Base-by-base conservation (phyloP, 805 yeast genomes). In the Candida silvatica region DNA sequence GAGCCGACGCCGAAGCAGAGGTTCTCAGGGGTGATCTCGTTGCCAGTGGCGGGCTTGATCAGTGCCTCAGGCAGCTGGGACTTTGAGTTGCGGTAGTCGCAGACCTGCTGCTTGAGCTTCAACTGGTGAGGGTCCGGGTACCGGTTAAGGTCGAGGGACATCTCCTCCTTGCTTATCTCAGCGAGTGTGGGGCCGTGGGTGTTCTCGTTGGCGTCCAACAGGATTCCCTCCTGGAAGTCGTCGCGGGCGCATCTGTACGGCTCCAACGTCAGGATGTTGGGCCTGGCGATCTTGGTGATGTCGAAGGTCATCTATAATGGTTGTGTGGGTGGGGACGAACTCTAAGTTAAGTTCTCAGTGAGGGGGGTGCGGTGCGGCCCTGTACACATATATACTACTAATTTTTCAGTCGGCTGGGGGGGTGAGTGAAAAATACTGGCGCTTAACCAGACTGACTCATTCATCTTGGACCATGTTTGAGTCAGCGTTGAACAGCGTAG, bases 161-260 rank as follows among this genome's bases (percentile, higher is more conserved):
- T 39, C 41, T 81, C 90, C 2, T 57, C 58, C 1, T 46, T 44
- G 3, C 67, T 55, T 17, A 75, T 44, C 5, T 59, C 56, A 2
- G 61, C 38, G 12, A 86, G 58, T 2, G 94, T 75, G 4, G 96
- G 90, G 0, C 97, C 98, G 52, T 80, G 82, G 2, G 97, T 80
- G 55, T 92, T 92, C 59, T 92, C 98, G 51, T 92, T 92, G 37
- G 98, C 98, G 58, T 92, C 98, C 35, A 92, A 65, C 17, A 92
- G 66, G 29, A 92, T 67, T 20, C 98, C 98, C 25, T 71, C 86
- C 39, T 74, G 81, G 67, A 79, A 90, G 53, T 90, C 97, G 52
- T 92, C 98, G 60, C 98, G 68, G 4, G 98, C 98, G 59, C 98
- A 92, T 35, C 95, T 72, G 58, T 92, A 92, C 6, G 98, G 97